These are phyloP conservation scores for Amorphotheca resinae DNA, from an alignment of 495 filamentous ascomycete genomes.

Conservation along the genomic window DNA sequence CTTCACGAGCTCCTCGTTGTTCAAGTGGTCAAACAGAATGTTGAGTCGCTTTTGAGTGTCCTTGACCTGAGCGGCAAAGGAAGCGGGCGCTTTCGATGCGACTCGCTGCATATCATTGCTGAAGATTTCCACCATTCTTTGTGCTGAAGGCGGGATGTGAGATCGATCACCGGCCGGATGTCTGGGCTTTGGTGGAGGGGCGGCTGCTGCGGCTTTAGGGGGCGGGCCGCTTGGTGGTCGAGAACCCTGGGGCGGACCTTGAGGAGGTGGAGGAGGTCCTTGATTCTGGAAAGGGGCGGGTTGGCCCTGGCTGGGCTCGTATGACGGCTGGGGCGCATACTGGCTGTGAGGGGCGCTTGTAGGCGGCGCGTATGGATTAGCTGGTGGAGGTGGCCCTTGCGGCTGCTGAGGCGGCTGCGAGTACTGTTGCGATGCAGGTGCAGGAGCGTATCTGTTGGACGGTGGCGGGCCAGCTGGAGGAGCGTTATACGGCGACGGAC, in stretches of 20 bases:
- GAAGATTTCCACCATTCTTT: conserved; percentile 70
- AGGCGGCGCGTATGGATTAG: conserved; percentile 50
- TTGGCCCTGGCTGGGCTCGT: conserved; percentile 20
- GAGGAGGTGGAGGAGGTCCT: conserved; percentile 20
- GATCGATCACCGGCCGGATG: conserved; percentile 81
- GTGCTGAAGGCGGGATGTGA: conserved; percentile 67
- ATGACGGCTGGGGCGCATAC: conserved; percentile 25
- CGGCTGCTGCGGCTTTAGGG: conserved; percentile 28
- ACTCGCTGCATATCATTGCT: conserved; percentile 78
- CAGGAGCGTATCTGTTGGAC: conserved; percentile 77
- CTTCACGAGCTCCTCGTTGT: conserved; percentile 83
- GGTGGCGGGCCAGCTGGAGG: conserved; percentile 63
- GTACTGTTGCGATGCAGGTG: conserved; percentile 47
- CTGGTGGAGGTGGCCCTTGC: conserved; percentile 29
- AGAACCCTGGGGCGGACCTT: conserved; percentile 17
- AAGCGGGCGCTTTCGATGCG: conserved; percentile 63
- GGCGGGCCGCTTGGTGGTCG: conserved; percentile 22
- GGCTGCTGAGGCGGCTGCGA: conserved; percentile 30
- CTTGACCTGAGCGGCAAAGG: conserved; percentile 73
- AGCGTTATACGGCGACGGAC: conserved; percentile 79
- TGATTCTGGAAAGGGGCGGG: conserved; percentile 12
- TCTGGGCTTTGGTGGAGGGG: conserved; percentile 35
- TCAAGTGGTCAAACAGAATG: conserved; percentile 89
- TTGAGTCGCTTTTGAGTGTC: conserved; percentile 87
- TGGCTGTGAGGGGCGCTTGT: conserved; percentile 23